Percentiles rank a stretch among this genome's conserved stretches.
Evolutionary conservation across 495 filamentous ascomycete genomes (phyloP).

Genomic region (Lasiosphaeriaceae sp.): DNA sequence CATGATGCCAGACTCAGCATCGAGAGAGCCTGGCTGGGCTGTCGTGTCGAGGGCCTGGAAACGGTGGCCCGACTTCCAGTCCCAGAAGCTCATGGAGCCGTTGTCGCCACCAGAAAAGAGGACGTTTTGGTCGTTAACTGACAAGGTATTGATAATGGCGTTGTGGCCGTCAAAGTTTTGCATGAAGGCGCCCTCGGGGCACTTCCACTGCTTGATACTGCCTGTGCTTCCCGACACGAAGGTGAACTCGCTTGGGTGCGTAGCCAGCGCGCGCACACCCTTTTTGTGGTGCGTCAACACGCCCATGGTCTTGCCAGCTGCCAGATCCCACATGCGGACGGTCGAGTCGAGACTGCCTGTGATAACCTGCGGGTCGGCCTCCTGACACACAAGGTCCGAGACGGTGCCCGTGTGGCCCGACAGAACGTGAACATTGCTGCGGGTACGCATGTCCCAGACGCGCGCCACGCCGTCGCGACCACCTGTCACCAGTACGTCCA

Average conservation of each 20-base stretch:
- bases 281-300: conserved; percentile 99
- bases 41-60: conserved; percentile 86
- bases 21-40: conserved; percentile 89
- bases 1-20: conserved; percentile 94
- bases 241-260: conserved; percentile 92
- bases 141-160: conserved; percentile 90
- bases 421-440: conserved; percentile 92
- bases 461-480: conserved; percentile 90
- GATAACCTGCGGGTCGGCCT: conserved; percentile 95
- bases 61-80: conserved; percentile 94
- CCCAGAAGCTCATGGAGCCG: conserved; percentile 96
- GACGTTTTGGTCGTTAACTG: conserved; percentile 91
- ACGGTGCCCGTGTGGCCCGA: conserved; percentile 87
- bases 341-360: conserved; percentile 86
- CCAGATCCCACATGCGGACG: conserved; percentile 92
- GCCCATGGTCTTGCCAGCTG: conserved; percentile 92
- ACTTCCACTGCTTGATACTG: conserved; percentile 99
- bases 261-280: conserved; percentile 78
- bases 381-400: conserved; percentile 85
- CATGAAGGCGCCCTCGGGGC: conserved; percentile 97
- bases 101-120: conserved; percentile 95
- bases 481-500: conserved; percentile 92
- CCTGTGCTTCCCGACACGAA: conserved; percentile 89
- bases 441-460: conserved; percentile 98
- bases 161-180: conserved; percentile 98